A percentile compares a stretch with the other conserved stretches of the same genome.
These are phyloP conservation scores for Scenedesmus sp. DNA, from an alignment of 163 green algal species.

Conservation along the genomic window DNA sequence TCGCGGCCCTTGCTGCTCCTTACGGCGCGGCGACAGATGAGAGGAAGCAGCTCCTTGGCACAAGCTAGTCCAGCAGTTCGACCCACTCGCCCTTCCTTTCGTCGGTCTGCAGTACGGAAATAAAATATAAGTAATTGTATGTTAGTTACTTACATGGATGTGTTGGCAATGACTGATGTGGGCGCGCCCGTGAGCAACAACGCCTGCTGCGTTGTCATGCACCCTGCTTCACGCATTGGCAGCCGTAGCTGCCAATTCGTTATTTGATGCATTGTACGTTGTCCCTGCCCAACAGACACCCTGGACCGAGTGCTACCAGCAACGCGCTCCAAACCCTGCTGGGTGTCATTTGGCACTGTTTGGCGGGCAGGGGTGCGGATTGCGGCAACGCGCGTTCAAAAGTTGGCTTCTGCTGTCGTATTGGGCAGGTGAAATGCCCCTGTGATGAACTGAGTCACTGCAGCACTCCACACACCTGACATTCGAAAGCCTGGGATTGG, in stretches of 20 bases:
- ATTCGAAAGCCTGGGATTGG: conserved; percentile 8
- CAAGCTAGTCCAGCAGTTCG: background rate
- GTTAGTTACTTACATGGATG: background rate
- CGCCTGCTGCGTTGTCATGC: background rate
- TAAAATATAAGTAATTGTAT: background rate
- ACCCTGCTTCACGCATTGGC: background rate
- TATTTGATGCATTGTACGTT: background rate
- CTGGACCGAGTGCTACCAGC: background rate
- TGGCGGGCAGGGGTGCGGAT: background rate
- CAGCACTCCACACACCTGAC: conserved; percentile 4
- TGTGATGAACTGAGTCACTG: conserved; percentile 8
- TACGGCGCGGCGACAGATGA: background rate
- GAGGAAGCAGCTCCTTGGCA: background rate
- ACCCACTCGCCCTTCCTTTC: background rate
- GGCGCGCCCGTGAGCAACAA: background rate
- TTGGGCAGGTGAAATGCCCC: conserved; percentile 10
- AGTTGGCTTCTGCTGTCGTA: background rate
- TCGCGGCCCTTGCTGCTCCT: background rate
- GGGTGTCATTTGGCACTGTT: conserved; percentile 6
- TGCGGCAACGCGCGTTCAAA: background rate
- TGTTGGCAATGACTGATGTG: background rate
- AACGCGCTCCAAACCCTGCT: conserved; percentile 1
- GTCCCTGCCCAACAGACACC: background rate
- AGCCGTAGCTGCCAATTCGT: background rate
- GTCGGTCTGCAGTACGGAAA: background rate